phyloP scores from a whole-genome alignment of 352 stramenopile species.

The Globisporangium megalacanthum region DNA sequence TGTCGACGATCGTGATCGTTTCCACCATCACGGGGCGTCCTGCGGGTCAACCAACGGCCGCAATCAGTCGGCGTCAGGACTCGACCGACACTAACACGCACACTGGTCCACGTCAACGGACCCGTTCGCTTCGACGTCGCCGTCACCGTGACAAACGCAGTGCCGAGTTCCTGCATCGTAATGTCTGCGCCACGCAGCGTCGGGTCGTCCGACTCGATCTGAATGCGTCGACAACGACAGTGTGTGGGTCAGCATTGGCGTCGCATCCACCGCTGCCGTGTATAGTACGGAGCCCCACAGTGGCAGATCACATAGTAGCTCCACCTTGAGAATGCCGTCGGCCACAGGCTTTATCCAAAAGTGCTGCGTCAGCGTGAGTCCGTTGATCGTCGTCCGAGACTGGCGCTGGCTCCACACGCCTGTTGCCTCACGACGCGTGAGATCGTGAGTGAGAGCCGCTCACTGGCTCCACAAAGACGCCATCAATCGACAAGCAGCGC shows the following conservation, averaged over 20 bases:
- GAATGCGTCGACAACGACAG: background rate
- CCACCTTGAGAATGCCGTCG: slow-evolving; percentile 78
- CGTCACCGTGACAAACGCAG: slow-evolving; percentile 79
- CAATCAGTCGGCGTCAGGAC: background rate
- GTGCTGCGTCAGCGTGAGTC: slow-evolving; percentile 81
- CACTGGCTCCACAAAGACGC: background rate
- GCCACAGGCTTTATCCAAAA: slow-evolving; percentile 87
- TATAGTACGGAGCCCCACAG: background rate
- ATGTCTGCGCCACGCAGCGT: slow-evolving; percentile 72
- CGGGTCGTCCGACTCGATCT: slow-evolving; percentile 83
- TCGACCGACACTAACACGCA: too few species aligned
- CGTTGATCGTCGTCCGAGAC: slow-evolving; percentile 81
- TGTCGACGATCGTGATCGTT: slow-evolving; percentile 81
- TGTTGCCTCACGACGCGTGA: background rate
- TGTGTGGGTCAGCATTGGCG: background rate
- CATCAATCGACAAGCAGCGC: background rate
- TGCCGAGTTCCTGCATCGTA: slow-evolving; percentile 82
- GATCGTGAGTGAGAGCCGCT: background rate
- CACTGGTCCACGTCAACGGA: slow-evolving; percentile 5
- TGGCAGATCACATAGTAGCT: background rate
- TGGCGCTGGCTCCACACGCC: slow-evolving; percentile 83
- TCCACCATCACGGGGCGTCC: slow-evolving; percentile 78
- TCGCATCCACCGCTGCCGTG: background rate
- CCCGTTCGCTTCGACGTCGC: slow-evolving; percentile 83
- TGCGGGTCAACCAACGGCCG: slow-evolving; percentile 9